Conservation (phyloP, 805 yeast species). For the Lipomyces yamanashiensis region DNA sequence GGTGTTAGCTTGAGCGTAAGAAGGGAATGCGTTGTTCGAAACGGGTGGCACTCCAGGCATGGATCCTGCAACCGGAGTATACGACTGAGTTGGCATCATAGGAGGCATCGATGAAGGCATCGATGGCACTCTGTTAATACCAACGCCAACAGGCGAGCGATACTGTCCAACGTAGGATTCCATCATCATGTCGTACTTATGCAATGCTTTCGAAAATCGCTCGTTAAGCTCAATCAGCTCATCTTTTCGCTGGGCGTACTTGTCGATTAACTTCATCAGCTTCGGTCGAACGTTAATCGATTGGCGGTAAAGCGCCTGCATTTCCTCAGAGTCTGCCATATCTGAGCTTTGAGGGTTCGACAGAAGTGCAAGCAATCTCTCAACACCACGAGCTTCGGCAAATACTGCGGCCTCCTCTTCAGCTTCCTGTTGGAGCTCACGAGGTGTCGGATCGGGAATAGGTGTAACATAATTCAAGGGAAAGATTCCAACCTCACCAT, state of each 20-base stretch:
- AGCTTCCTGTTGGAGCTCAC: conserved; percentile 58
- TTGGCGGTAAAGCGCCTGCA: conserved; percentile 73
- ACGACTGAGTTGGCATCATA: neutral
- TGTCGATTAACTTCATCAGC: conserved; percentile 74
- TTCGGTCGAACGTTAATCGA: conserved; percentile 74
- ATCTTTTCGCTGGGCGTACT: conserved; percentile 74
- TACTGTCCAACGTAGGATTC: conserved; percentile 51
- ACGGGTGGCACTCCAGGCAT: conserved; percentile 3
- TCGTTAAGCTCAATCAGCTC: conserved; percentile 74
- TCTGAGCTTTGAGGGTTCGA: conserved; percentile 48
- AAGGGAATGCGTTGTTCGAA: neutral
- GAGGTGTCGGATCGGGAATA: conserved; percentile 64
- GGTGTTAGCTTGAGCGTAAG: conserved; percentile 3
- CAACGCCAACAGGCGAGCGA: neutral
- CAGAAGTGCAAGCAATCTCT: conserved; percentile 65
- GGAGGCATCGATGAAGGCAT: conserved; percentile 8
- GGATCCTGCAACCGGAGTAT: neutral
- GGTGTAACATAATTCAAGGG: conserved; percentile 92
- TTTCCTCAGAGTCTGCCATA: conserved; percentile 61
- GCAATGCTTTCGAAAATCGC: conserved; percentile 70
- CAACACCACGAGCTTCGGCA: conserved; percentile 63
- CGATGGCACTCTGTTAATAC: conserved; percentile 5
- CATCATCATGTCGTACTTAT: conserved; percentile 69
- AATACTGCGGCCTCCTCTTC: conserved; percentile 60
- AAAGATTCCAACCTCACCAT: conserved; percentile 83